Conservation (phyloP, 768 basidiomycete genomes). For the Piloderma croceum region DNA sequence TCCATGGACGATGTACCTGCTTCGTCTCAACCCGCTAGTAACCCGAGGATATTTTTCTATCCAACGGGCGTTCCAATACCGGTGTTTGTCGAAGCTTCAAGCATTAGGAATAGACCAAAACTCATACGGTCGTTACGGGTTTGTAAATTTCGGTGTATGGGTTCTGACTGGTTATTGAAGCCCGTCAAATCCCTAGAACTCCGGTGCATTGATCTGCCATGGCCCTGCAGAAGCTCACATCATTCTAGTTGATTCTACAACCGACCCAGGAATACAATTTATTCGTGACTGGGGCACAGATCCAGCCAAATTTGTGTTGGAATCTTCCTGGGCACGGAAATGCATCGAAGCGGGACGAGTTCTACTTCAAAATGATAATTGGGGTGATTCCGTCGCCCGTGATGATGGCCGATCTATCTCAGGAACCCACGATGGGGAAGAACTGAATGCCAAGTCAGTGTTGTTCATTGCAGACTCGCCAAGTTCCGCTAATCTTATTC, state of each 20-base stretch:
- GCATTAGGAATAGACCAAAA: conserved; percentile 47
- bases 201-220: conserved; percentile 48
- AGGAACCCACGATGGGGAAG: not conserved
- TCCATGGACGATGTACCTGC: too few species aligned
- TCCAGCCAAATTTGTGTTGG: conserved; percentile 36
- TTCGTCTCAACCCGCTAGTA: conserved; percentile 4
- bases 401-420: conserved; percentile 18
- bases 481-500: conserved; percentile 14
- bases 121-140: conserved; percentile 49
- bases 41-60: conserved; percentile 32
- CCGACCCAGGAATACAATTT: conserved; percentile 48
- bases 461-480: too few species aligned
- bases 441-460: too few species aligned
- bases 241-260: conserved; percentile 52
- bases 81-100: conserved; percentile 56
- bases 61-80: conserved; percentile 37
- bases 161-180: not conserved
- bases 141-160: conserved; percentile 10
- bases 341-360: conserved; percentile 27
- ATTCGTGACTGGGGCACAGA: conserved; percentile 56
- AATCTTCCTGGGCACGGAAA: conserved; percentile 31
- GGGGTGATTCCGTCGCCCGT: conserved; percentile 28
- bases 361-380: conserved; percentile 30
- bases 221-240: conserved; percentile 49
- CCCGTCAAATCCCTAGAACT: conserved; percentile 35